Evolutionary conservation across 2,329 filamentous ascomycete species (phyloP), one percentile per base, ranked within the genome.

Genomic region (Aspergillus chevalieri): DNA sequence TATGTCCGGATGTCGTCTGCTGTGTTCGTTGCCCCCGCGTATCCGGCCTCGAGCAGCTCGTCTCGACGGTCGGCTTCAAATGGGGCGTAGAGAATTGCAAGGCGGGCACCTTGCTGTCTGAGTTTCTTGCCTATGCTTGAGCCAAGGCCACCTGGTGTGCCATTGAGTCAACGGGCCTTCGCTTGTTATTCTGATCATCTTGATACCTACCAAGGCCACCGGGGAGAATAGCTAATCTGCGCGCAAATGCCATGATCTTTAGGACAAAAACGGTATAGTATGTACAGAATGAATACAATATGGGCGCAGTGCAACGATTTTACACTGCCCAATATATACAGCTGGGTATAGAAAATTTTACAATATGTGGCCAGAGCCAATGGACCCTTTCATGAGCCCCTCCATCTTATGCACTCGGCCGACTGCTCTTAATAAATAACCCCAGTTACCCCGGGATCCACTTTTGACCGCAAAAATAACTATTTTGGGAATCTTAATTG

Each of bases 41-140:
- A 76, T 3, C 65, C 58, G 1, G 62, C 46, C 12, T 65, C 58
- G 15, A 77, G 62, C 0, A 69, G 64, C 34, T 69, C 56, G 19
- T 69, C 59, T 15, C 67, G 66, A 7, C 65, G 64, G 28, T 60
- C 48, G 1, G 69, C 65, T 55, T 77, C 74, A 52, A 75, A 76
- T 1, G 74, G 73, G 0, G 74, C 74, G 46, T 76, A 76, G 0
- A 77, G 60, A 12, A 77, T 67, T 6, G 73, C 74, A 3, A 77
- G 57, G 10, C 61, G 66, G 4, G 72, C 71, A 4, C 73, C 73
- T 52, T 72, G 65, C 3, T 68, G 59, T 21, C 65, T 63, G 1
- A 77, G 61, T 14, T 71, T 65, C 46, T 67, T 60, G 41, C 70
- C 74, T 3, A 73, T 74, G 33, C 66, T 66, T 12, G 71, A 70